Evolutionary conservation across 73 alveolate genomes (phyloP), one percentile per base, ranked within the genome.

Genomic region (Paramecium biaurelia): DNA sequence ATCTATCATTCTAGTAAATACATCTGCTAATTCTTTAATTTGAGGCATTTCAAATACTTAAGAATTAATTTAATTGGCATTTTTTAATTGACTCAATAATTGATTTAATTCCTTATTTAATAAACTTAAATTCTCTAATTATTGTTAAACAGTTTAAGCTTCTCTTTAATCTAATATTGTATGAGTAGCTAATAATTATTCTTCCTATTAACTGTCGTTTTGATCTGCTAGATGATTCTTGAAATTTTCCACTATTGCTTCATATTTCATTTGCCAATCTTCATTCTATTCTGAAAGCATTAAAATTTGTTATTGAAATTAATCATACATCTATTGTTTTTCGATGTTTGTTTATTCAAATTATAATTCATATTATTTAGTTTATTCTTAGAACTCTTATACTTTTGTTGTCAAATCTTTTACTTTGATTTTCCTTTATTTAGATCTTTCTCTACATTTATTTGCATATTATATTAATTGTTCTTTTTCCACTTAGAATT

Each of bases 401-500:
- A 72, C 56, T 35, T 72, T 72, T 1, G 37, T 23, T 28, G 86
- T 72, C 34, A 72, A 72, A 15, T 72, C 86, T 35, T 72, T 72
- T 4, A 72, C 86, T 72, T 72, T 72, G 18, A 35, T 15, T 72
- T 72, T 72, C 86, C 86, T 72, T 72, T 72, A 72, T 38, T 72
- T 72, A 0, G 86, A 72, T 72, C 86, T 72, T 35, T 72, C 86
- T 34, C 86, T 35, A 72, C 86, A 72, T 72, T 72, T 72, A 35
- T 72, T 72, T 34, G 86, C 86, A 72, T 72, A 72, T 15, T 20
- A 38, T 12, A 72, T 72, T 18, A 72, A 72, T 72, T 72, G 38
- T 21, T 72, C 86, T 72, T 79, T 79, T 79, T 79, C 90, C 10
- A 20, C 7, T 12, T 38, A 21, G 24, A 45, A 47, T 79, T 47